Evolutionary conservation across 805 yeast genomes (phyloP), one percentile per base, ranked within the genome.

Genomic region (Saturnispora mendoncae): DNA sequence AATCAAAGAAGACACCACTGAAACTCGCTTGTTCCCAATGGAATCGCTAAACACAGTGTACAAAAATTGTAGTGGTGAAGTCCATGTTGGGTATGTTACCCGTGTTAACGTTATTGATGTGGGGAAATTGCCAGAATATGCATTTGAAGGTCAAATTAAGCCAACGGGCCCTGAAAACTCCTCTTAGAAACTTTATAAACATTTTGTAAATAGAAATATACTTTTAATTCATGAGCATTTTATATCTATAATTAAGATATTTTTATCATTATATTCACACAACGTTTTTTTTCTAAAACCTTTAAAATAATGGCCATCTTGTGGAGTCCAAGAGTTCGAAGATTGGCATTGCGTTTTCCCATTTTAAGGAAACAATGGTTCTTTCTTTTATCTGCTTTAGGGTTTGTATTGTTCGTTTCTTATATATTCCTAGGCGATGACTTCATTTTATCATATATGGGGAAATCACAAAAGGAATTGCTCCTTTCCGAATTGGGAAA

Each of bases 401-500:
- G 17, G 14, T 13, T 15, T n/a, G 10, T 37, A 4, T 12, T 23
- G 7, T 6, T 33, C n/a, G 10, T 8, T 7, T 17, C 25, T 6
- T 38, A 38, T 18, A 7, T 32, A 7, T 34, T 39, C 18, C 17
- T 39, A 6, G 42, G 33, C 23, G 42, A 33, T 3, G 28, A 26
- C 17, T 25, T 8, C 13, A 15, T 39, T 6, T 6, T 39, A 23
- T 17, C 29, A 7, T 38, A 23, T 30, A 25, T 39, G 27, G 42
- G 42, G 9, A 26, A 14, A 28, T 39, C 42, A 4, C 23, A 27
- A 13, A 39, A 33, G 27, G 42, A 39, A 24, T 18, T 33, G 21
- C 19, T 40, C 3, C 25, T 33, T 13, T n/a, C 54, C 17, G 51
- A 51, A 4, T 37, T 55, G 5, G 58, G 49, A 30, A 53, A 49